Percentiles rank a stretch among this genome's conserved stretches.
These are phyloP conservation scores for Elongisporangium prolatum DNA, from an alignment of 352 stramenopile species.

Conservation along the genomic window DNA sequence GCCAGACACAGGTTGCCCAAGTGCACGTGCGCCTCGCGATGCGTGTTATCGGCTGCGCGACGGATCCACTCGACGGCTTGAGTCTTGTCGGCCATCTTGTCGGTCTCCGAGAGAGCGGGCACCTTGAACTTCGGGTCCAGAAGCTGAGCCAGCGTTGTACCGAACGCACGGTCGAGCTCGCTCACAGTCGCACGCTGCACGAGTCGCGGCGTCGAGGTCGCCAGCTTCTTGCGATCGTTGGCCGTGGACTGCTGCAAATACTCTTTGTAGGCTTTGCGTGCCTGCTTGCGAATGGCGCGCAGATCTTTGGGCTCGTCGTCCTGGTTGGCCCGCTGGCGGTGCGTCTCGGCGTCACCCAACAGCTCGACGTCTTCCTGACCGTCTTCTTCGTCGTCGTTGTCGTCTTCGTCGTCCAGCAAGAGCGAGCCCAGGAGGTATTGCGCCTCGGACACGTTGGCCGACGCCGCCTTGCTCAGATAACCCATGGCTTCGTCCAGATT, in stretches of 20 bases:
- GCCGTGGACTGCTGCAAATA: constrained; percentile 49
- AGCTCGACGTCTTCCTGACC: constrained; percentile 28
- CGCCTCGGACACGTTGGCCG: constrained; percentile 60
- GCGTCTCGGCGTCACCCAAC: constrained; percentile 61
- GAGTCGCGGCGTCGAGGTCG: constrained; percentile 8
- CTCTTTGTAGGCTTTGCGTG: constrained; percentile 69
- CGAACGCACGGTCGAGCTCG: constrained; percentile 66
- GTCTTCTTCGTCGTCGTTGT: constrained; percentile 29
- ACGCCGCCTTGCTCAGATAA: constrained; percentile 48
- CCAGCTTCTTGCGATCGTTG: constrained; percentile 19
- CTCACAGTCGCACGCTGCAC: constrained; percentile 55
- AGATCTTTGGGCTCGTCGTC: constrained; percentile 53
- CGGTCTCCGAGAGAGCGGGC: constrained; percentile 31
- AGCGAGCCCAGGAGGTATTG: constrained; percentile 72
- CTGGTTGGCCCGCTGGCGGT: constrained; percentile 44
- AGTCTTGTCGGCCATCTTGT: constrained; percentile 41
- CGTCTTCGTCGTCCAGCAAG: constrained; percentile 46
- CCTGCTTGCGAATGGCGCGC: constrained; percentile 74
- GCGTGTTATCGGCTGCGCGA: constrained; percentile 63
- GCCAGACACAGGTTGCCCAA: constrained; percentile 77
- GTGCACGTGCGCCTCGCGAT: constrained; percentile 76
- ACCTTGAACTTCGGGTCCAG: constrained; percentile 57
- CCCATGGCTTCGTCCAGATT: constrained; percentile 57
- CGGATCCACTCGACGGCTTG: constrained; percentile 80
- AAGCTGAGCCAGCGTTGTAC: constrained; percentile 62